These are phyloP conservation scores for Lachancea sp. DNA, from an alignment of 805 yeast species.

Conservation along the genomic window DNA sequence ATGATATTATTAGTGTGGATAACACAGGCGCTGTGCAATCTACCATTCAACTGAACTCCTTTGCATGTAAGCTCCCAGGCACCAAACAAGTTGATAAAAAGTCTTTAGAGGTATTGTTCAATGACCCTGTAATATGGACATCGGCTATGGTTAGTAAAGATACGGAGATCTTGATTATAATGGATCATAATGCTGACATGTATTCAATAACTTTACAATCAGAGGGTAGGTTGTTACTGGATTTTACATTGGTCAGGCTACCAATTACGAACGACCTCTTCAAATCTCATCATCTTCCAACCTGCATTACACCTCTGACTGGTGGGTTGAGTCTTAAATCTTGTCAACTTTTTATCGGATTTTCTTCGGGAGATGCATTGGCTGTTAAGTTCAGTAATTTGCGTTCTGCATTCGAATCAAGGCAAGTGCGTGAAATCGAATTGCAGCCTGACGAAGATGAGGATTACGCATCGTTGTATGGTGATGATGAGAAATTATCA, in stretches of 20 bases:
- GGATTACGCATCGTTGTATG: conserved; percentile 27
- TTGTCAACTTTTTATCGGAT: conserved; percentile 48
- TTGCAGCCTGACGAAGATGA: conserved; percentile 32
- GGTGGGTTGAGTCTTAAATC: conserved; percentile 25
- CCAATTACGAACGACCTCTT: conserved; percentile 30
- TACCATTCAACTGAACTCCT: conserved; percentile 24
- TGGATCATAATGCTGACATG: conserved; percentile 24
- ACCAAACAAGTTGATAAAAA: conserved; percentile 41
- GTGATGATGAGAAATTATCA: conserved; percentile 19
- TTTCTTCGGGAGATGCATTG: conserved; percentile 52
- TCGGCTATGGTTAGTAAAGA: conserved; percentile 19
- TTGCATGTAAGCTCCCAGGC: conserved; percentile 41
- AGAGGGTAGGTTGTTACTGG: conserved; percentile 30
- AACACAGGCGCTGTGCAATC: conserved; percentile 44
- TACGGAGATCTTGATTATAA: conserved; percentile 22
- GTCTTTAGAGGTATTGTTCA: conserved; percentile 26
- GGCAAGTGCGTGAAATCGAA: conserved; percentile 36
- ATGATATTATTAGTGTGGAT: conserved; percentile 73
- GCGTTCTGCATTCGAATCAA: conserved; percentile 25
- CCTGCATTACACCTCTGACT: conserved; percentile 20
- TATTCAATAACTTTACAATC: conserved; percentile 24
- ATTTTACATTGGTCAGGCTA: conserved; percentile 25
- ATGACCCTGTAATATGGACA: conserved; percentile 30
- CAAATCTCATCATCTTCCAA: conserved; percentile 23
- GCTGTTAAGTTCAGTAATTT: conserved; percentile 35